Evolutionary conservation across 768 basidiomycete genomes (phyloP), one percentile per base, ranked within the genome.

Genomic region (Gelatoporia subvermispora): DNA sequence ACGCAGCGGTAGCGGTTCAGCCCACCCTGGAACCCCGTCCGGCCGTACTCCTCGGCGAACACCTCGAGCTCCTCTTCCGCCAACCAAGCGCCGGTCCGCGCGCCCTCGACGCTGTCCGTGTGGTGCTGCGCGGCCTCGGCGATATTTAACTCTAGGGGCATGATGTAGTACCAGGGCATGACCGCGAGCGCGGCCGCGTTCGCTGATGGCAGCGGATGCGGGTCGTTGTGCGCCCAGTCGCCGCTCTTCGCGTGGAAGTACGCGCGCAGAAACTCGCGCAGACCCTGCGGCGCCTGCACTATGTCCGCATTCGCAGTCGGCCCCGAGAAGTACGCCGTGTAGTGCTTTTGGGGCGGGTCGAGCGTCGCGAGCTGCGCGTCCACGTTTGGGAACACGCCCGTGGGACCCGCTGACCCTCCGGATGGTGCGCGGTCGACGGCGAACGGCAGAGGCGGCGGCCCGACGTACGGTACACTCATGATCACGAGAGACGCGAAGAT

Each of bases 21-120:
- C 22, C 77, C 80, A n/a, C 80, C 81, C 57, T 82, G 81, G 49
- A 84, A 84, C 1, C 83, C 80, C 1, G 77, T 79, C 36, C 72
- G 66, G 0, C 56, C 53, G 49, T 73, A 85, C 53, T 75, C 74
- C 18, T 68, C 54, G 2, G 73, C 70, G 55, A 81, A 83, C 10
- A 79, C 71, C 0, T 49, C 60, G 11, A 81, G 69, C 41, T 77
- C 78, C 1, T 65, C 70, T 9, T 77, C 73, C 3, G 72, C 49
- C 8, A 83, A 63, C 82, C 82, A 84, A 9, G 46, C 36, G 35
- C 67, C 55, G 35, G 38, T 31, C 9, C 50, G 41, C 5, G 68
- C 54, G 43, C 68, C 65, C 21, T 51, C 60, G 28, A 58, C 31
- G 2, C 66, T 64, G 8, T 72, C 72, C 3, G 64, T 63, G 16